phyloP scores from a whole-genome alignment of 768 basidiomycete genomes.

The Holtermanniella nyarrowii region DNA sequence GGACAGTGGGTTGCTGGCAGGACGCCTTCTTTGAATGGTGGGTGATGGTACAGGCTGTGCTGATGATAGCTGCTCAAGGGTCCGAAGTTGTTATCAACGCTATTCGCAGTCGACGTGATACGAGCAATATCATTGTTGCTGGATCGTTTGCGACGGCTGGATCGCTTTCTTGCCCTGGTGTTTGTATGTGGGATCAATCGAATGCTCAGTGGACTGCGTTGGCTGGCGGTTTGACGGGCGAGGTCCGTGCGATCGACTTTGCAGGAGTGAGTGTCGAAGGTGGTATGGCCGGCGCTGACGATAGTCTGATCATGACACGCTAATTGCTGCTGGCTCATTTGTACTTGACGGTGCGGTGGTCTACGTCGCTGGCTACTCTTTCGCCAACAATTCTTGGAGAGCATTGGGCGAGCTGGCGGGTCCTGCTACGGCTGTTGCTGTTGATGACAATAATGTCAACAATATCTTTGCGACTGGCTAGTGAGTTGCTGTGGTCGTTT shows the following conservation, averaged over 20 bases:
- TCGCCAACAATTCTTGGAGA: conserved; percentile 65
- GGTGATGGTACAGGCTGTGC: conserved; percentile 1
- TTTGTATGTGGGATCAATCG: conserved; percentile 63
- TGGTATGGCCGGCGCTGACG: background rate
- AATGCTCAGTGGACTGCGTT: conserved; percentile 70
- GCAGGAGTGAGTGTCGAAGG: conserved; percentile 56
- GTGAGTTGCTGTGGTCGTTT: conserved; percentile 44
- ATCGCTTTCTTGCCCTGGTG: conserved; percentile 58
- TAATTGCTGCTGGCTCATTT: conserved; percentile 75
- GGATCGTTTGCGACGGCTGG: conserved; percentile 81
- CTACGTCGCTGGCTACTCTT: conserved; percentile 64
- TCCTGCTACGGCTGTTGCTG: conserved; percentile 76
- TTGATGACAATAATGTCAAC: conserved; percentile 65
- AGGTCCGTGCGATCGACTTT: conserved; percentile 65
- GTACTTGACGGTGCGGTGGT: conserved; percentile 54
- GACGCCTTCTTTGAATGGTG: conserved; percentile 54
- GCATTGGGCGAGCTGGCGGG: conserved; percentile 56
- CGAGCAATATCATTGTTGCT: conserved; percentile 63
- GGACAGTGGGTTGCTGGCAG: conserved; percentile 55
- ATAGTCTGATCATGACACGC: conserved; percentile 55
- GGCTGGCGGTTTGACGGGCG: conserved; percentile 68
- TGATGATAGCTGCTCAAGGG: conserved; percentile 42
- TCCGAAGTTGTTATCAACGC: conserved; percentile 58
- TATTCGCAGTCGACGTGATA: conserved; percentile 54
- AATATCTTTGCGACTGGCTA: conserved; percentile 86